A percentile compares a stretch with the other conserved stretches of the same genome.
Conservation (phyloP, 2,329 filamentous ascomycete species). For the Trichoderma gracile region DNA sequence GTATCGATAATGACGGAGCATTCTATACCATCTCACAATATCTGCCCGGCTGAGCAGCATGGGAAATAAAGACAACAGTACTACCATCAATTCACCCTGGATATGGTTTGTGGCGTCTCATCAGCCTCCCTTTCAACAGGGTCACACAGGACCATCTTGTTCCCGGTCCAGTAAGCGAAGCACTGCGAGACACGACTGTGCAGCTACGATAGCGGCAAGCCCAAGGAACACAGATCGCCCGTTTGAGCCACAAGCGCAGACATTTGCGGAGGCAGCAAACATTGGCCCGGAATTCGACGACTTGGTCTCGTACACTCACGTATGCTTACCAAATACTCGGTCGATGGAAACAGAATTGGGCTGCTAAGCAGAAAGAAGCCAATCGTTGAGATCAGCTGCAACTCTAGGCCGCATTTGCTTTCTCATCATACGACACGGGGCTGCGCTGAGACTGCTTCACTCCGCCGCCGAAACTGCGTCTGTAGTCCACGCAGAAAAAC, state of each 20-base stretch:
- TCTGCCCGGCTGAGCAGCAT: no score
- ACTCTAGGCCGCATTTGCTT: not conserved
- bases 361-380: no score
- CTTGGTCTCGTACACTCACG: not conserved
- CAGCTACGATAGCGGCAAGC: not conserved
- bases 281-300: no score
- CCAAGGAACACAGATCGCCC: not conserved
- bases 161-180: conserved; percentile 15
- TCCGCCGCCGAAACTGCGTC: conserved; percentile 1
- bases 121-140: not conserved
- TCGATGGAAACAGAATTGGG: no score
- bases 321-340: conserved; percentile 4
- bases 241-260: not conserved
- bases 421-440: not conserved
- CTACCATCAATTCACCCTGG: no score
- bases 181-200: not conserved
- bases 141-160: conserved; percentile 1
- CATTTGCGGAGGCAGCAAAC: not conserved
- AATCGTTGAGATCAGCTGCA: not conserved
- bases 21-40: no score
- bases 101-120: not conserved
- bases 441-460: conserved; percentile 1
- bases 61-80: no score
- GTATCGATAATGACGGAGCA: no score
- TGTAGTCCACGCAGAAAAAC: not conserved